Conservation (phyloP, 768 basidiomycete genomes). For the Galerina marginata region DNA sequence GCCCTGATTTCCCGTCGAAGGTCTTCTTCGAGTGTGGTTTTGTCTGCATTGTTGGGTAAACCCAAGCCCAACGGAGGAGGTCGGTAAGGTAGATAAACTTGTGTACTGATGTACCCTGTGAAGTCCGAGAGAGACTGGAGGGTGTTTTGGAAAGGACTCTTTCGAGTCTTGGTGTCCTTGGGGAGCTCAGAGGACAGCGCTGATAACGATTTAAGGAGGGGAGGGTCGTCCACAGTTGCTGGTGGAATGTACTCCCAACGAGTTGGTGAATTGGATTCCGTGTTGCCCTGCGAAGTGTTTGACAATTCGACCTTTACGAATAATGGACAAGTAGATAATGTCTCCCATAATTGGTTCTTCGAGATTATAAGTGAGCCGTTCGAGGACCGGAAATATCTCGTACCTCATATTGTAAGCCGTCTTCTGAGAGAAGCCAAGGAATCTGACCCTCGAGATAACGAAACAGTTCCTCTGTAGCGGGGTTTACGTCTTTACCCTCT, state of each 20-base stretch:
- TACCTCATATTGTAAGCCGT: constrained; percentile 63
- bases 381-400: constrained; percentile 8
- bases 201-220: constrained; percentile 41
- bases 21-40: constrained; percentile 65
- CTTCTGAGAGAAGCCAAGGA: constrained; percentile 59
- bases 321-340: constrained; percentile 55
- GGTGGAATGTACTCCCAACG: constrained; percentile 49
- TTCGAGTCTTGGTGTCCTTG: constrained; percentile 31
- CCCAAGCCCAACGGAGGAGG: constrained; percentile 32
- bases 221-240: constrained; percentile 38
- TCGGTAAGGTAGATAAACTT: constrained; percentile 64
- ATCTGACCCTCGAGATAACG: constrained; percentile 59
- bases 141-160: constrained; percentile 59
- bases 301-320: constrained; percentile 47
- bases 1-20: constrained; percentile 75
- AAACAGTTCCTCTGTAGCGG: constrained; percentile 67
- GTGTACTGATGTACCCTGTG: constrained; percentile 80
- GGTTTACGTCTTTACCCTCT: constrained; percentile 38
- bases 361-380: neutral
- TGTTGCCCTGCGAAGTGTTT: constrained; percentile 23
- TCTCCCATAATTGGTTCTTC: constrained; percentile 64
- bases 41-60: constrained; percentile 28
- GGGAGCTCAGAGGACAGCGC: constrained; percentile 44
- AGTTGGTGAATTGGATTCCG: constrained; percentile 18
- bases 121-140: constrained; percentile 72